Evolutionary conservation across 495 filamentous ascomycete species (phyloP), one percentile per base, ranked within the genome.

Genomic region (Bacidia gigantensis): DNA sequence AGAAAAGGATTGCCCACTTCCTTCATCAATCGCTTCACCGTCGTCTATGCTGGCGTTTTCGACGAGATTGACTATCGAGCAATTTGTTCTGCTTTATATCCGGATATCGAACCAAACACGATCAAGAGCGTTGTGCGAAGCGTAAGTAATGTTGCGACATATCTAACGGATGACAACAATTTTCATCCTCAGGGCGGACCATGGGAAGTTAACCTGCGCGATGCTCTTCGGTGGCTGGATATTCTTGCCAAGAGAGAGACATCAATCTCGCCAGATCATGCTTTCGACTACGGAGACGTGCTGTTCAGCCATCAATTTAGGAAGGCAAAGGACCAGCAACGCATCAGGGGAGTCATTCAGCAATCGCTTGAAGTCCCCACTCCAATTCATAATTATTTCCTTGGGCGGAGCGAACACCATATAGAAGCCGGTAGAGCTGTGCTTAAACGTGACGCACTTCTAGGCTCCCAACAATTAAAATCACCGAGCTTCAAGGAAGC

Each of bases 171-270:
- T 29, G 72, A 78, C 26, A 77, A 80, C 43, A 66, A 69, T 29
- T 80, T 96, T 57, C 90, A 86, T 14, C 69, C 78, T n/a, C 69
- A 82, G 47, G 93, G 93, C 45, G 84, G 84, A 10, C 93, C 92
- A 2, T 97, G 90, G 93, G 93, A 99, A 60, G 88, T 99, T 60
- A 99, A 99, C 57, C 68, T 99, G 55, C 81, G 93, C 61, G 93
- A 99, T 66, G 86, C 84, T 3, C 76, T 89, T 43, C 78, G 93
- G 35, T 97, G 90, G 90, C 73, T 96, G 26, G 75, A 87, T 51
- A 62, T 99, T 42, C 68, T 87, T 23, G 74, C 70, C 3, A 72
- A 76, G 29, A 51, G 76, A 50, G 63, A 80, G 61, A 64, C 72
- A 40, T 57, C 87, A 26, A 62, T 86, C 51, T 58, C 72, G 17